Base-by-base conservation (phyloP, 2,329 filamentous ascomycete species). In the Ascochyta pisi region DNA sequence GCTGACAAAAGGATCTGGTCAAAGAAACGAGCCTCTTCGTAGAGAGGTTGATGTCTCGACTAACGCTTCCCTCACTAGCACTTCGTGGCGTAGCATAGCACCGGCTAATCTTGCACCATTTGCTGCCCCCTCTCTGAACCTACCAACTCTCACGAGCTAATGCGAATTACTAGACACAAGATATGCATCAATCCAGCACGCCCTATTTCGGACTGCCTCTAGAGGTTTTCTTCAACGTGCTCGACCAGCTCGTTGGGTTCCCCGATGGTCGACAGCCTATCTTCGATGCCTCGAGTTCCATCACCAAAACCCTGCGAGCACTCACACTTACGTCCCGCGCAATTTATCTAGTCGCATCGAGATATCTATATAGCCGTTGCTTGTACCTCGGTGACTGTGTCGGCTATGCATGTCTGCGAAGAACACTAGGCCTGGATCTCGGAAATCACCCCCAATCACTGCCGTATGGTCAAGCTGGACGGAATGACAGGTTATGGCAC, bases 171-270 rank as follows among this genome's bases (percentile, higher is more conserved):
- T 13, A 31, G 29, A n/a, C 12, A 26, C 22, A 24, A 26, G 23
- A 40, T n/a, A 31, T 31, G 29, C 33, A 35, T n/a, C 10, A n/a
- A 12, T 9, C 3, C 8, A 23, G 3, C 16, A 39, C 4, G 22
- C 3, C 12, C 13, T 9, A 37, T 29, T 12, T 16, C 2, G 16
- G 23, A 41, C 58, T 73, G 7, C 69, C 70, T 3, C 39, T 57
- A 3, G 70, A 73, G 35, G 50, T 73, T 1, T 66, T 71, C 29
- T 55, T 70, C 12, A 54, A 61, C 23, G 48, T 71, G 13, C 60
- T 73, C 19, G 69, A 73, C 35, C 64, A 71, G 48, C 60, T 73
- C 12, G 63, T 70, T 12, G 59, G 53, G 6, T 66, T 54, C 12
- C 51, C 48, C 22, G 38, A 60, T 42, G 59, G 62, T 31, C 42